Conservation (phyloP, 306 rosid genomes). For the Castanospermum australe region DNA sequence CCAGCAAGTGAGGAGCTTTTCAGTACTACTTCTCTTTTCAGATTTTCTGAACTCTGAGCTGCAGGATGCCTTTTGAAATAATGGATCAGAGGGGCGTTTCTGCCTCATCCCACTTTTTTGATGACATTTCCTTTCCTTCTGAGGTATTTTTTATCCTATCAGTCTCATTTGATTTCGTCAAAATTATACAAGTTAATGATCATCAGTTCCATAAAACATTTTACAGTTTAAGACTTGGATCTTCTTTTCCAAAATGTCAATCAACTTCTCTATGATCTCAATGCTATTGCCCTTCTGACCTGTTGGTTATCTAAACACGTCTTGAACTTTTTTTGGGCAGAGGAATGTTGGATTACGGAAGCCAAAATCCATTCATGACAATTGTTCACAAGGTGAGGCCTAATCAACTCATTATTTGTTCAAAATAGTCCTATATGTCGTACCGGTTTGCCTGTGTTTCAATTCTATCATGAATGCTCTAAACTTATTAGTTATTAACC, state of each 20-base stretch:
- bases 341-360: constrained; percentile 52
- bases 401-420: constrained; percentile 22
- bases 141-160: constrained; percentile 46
- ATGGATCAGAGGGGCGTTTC: constrained; percentile 65
- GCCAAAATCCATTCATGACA: constrained; percentile 49
- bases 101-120: constrained; percentile 62
- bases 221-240: neutral
- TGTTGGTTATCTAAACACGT: constrained; percentile 19
- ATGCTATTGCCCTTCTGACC: constrained; percentile 6
- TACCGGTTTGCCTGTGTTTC: constrained; percentile 1
- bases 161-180: neutral
- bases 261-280: neutral
- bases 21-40: neutral
- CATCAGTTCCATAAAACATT: neutral
- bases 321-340: constrained; percentile 44
- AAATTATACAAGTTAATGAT: constrained; percentile 14
- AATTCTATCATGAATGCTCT: constrained; percentile 1
- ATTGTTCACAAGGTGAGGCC: constrained; percentile 54
- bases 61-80: constrained; percentile 74
- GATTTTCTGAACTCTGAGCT: constrained; percentile 35
- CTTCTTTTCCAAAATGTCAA: constrained; percentile 1
- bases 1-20: constrained; percentile 34
- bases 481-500: constrained; percentile 4
- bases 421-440: neutral
- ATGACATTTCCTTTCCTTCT: constrained; percentile 56